Base-by-base conservation (phyloP, 352 stramenopile genomes). In the Phytophthora ramorum region DNA sequence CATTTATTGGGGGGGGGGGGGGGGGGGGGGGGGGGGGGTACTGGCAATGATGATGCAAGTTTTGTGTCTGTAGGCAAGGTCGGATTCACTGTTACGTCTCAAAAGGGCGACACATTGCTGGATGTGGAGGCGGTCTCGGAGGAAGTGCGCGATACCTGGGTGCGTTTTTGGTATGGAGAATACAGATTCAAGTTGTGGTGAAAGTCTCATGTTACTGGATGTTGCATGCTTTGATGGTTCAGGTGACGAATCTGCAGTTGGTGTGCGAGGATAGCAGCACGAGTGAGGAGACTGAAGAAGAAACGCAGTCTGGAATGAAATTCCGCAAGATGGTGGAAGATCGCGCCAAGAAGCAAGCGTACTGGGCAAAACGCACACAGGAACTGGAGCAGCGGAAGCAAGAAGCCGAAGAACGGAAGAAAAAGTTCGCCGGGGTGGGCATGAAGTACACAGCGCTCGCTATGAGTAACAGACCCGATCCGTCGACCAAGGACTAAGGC, bases 361-460 rank as follows among this genome's bases (percentile, higher is more conserved):
- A 95, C 65, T 95, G 87, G 87, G 60, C 71, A 2, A 86, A 92
- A 63, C 85, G 87, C 26, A 89, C 84, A 4, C 73, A 91, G 58
- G 87, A 93, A 56, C 72, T 95, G 4, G 82, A 93, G 61, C 73
- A 92, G 30, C 79, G 84, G 16, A 90, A 93, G 57, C 63, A 72
- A 46, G 83, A 93, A 51, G 85, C 87, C 13, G 85, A 93, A 55
- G 85, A 92, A 53, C 73, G 83, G 28, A 95, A 95, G 66, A 91
- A 92, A 52, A 76, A 89, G 58, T 91, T 92, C 52, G 72, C 79
- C 7, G 72, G 76, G 26, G 75, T 72, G 6, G 87, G 87, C 5
- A 90, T 93, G 78, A 95, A 92, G 63, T 95, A 93, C 68, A 95
- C 87, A 2, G 87, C 87, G 5, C 73, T 92, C 32, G 87, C 87